Base-by-base conservation (phyloP, 495 filamentous ascomycete genomes). In the Aspergillus asperescens region DNA sequence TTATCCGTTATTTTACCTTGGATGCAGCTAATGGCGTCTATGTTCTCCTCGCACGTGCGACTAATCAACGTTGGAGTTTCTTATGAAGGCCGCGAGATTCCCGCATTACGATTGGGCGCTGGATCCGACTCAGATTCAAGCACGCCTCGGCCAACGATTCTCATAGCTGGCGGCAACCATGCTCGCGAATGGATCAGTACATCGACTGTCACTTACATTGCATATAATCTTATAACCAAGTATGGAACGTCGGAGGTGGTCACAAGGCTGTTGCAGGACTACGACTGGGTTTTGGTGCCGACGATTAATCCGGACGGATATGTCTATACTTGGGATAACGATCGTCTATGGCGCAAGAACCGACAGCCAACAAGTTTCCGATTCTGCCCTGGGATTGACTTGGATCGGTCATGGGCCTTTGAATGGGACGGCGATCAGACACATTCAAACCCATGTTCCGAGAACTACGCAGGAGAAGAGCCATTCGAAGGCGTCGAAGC, bases 111-210 rank as follows among this genome's bases (percentile, higher is more conserved):
- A 49, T 75, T 97, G n/a, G 90, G 93, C 18, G 76, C 82, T 6
- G 71, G 79, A 38, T 64, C 74, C 5, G 72, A 70, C 46, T 62
- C 77, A 13, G 47, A 74, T 5, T 52, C 73, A 1, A 59, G 66
- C 0, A 52, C 53, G 3, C 78, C 77, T 0, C 77, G 86, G 20
- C 88, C 90, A 63, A 91, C 87, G 1, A 83, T 98, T 46, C 74
- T 97, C 34, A 74, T 98, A 9, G 80, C 83, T 0, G 93, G 90
- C 25, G 93, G 92, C 19, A 79, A 84, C 42, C 93, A 98, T 66
- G 92, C 90, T 2, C 80, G 93, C 7, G 93, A 98, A 73, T 98
- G 93, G 93, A 93, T 98, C 55, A 89, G 88, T 40, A 91, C 87
- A 1, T 91, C 84, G 60, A 92, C 90, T 0, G 89, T 94, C n/a